These are phyloP conservation scores for Sequoia sempervirens DNA, from an alignment of 75 land plant genomes.

Conservation along the genomic window DNA sequence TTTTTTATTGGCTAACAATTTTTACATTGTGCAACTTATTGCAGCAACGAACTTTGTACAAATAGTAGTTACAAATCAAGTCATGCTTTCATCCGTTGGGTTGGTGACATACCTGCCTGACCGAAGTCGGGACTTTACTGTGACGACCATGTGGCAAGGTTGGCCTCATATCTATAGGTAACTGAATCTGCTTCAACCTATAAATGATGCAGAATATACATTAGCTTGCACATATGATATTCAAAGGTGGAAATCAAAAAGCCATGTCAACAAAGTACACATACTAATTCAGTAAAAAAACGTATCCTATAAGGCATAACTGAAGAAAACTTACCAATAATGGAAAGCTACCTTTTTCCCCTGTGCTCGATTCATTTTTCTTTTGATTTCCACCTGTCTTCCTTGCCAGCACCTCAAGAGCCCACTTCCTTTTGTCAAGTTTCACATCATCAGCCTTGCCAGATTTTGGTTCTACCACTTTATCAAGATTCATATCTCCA, in stretches of 20 bases:
- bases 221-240: constrained; percentile 3
- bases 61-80: background rate
- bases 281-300: background rate
- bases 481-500: constrained; percentile 45
- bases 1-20: background rate
- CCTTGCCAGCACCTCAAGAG: constrained; percentile 86
- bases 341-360: constrained; percentile 51
- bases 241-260: background rate
- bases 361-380: constrained; percentile 19
- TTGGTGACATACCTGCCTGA: constrained; percentile 64
- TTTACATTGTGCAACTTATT: background rate
- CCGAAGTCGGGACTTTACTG: constrained; percentile 72
- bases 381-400: constrained; percentile 27
- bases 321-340: constrained; percentile 50
- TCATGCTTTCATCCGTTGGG: background rate
- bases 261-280: background rate
- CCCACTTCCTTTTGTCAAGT: constrained; percentile 86
- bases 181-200: constrained; percentile 47
- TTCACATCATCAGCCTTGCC: constrained; percentile 29
- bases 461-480: constrained; percentile 13
- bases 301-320: background rate
- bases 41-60: background rate
- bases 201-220: constrained; percentile 7
- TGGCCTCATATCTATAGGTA: constrained; percentile 83
- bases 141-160: constrained; percentile 46